Evolutionary conservation across 2,329 filamentous ascomycete species (phyloP).

Genomic region (Phialophora tarda): DNA sequence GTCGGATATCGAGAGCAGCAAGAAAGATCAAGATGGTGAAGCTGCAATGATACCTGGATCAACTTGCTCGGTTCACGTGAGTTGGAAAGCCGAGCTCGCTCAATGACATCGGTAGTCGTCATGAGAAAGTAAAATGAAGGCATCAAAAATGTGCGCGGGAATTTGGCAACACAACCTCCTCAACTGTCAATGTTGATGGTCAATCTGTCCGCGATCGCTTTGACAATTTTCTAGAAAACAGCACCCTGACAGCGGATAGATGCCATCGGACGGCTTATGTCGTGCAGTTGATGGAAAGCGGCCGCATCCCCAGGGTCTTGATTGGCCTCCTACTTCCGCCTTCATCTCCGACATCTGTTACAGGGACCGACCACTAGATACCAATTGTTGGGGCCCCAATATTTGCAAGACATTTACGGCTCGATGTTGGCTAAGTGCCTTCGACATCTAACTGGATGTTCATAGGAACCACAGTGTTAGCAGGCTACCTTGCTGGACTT

Average conservation of each 20-base stretch:
- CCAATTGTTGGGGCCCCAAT: background rate
- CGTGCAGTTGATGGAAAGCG: background rate
- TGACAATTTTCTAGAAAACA: conserved; percentile 4
- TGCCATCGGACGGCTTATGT: background rate
- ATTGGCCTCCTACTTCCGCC: background rate
- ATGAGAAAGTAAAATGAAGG: background rate
- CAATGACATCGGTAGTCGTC: background rate
- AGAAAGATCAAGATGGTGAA: background rate
- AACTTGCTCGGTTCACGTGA: background rate
- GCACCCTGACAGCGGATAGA: background rate
- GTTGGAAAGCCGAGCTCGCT: background rate
- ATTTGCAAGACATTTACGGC: background rate
- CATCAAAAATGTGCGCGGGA: background rate
- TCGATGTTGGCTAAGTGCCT: background rate
- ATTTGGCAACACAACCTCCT: background rate
- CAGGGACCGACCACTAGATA: background rate
- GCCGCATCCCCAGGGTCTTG: background rate
- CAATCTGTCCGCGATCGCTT: background rate
- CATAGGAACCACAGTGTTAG: background rate
- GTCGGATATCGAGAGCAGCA: background rate
- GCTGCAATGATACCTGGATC: background rate
- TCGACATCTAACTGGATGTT: background rate
- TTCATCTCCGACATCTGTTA: background rate
- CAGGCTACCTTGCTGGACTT: background rate
- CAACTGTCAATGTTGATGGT: background rate